Evolutionary conservation across 1,139 yeast species (phyloP), one percentile per base, ranked within the genome.

Genomic region (Sporopachydermia cereana): DNA sequence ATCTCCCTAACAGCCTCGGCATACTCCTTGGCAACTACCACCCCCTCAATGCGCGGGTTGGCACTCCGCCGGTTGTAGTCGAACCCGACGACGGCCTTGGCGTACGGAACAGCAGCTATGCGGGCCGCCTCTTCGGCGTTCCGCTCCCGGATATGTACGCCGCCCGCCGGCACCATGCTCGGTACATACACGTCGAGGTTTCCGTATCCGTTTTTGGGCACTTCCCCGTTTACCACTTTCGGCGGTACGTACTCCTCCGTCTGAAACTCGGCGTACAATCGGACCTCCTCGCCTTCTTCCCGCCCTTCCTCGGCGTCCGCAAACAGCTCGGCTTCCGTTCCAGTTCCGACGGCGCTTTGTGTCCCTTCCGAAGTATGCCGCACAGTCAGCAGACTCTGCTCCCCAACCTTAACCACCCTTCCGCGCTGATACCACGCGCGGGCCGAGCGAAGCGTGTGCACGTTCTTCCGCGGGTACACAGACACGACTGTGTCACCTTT

Each of bases 361-460:
- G 21, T 48, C 50, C 34, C 31, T 52, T 45, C 39, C 55, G 53
- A 24, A 49, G 54, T 3, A 56, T 24, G 24, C 31, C 52, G 57
- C 2, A 45, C 64, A 3, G 65, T 62, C 57, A 83, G 77, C 54
- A 81, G 54, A 0, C 94, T 82, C 49, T 77, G 77, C 24, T 69
- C 78, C 0, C 95, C 95, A 0, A 77, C 60, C 53, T 79, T 84
- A 36, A 93, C 60, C 0, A 79, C 71, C 24, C 96, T 65, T 0
- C 98, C 99, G 45, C 72, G 64, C 64, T 83, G 72, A 56, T 81
- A 85, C 98, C 98, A 91, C 2, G 84, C 86, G 53, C 77, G 77
- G 0, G 95, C 85, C 0, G 93, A 78, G 47, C 79, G 68, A 24
- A 89, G 72, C 2, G 58, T 57, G 44, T 76, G 69, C 1, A 93